Base-by-base conservation (phyloP, 2,329 filamentous ascomycete species). In the Pleomassaria siparia region DNA sequence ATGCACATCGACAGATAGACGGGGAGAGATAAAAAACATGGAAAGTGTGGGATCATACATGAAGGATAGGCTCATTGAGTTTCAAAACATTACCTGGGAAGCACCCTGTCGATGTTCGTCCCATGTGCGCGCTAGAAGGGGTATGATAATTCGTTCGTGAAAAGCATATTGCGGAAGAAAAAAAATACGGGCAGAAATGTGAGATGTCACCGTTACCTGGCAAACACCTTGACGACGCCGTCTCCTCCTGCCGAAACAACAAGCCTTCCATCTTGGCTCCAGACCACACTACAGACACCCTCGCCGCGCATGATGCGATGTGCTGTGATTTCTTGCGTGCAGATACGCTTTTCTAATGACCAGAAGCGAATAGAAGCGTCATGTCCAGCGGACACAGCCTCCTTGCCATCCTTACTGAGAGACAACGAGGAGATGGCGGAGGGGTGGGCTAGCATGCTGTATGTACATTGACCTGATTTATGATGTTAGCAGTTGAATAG, bases 401-500 rank as follows among this genome's bases (percentile, higher is more conserved):
- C 94, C 49, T 87, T 86, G 37, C 92, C 91, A 65, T 97, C 92
- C 12, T 92, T 94, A 58, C 90, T 96, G 16, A 99, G 82, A 0
- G 90, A 95, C 4, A 99, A 80, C 21, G 89, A 87, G 1, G 94
- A 95, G 57, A 99, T 96, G 47, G 94, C 87, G 2, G 91, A 88
- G 0, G 94, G 91, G 62, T 99, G 94, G 5, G 94, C 94, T 50
- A 97, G 84, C 94, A 99, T 99, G 64, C 88, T 95, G 74, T 99
- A 99, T 55, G 94, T 97, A 75, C 91, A 96, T 90, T 99, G 94
- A 47, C 94, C 94, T 97, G 56, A 15, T 36, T 33, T 33, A 33
- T n/a, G 29, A 5, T n/a, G 40, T 58, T 40, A 52, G 33, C 15
- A 35, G 2, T 10, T n/a, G 28, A 15, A 32, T 21, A 16, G 4